Base-by-base conservation (phyloP, 1,139 yeast species). In the Suhomyces anneliseae region DNA sequence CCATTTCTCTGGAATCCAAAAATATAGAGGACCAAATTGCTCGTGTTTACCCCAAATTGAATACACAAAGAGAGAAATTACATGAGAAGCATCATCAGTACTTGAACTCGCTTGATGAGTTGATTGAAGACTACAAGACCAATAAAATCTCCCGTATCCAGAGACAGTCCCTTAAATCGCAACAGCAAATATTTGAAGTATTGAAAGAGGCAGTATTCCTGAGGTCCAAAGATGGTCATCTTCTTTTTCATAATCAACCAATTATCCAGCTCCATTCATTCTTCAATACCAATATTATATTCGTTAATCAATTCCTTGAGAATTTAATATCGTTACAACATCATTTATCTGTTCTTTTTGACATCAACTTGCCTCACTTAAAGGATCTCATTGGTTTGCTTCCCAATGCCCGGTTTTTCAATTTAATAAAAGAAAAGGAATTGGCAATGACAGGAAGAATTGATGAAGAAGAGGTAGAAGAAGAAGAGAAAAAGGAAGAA, bases 261-360 rank as follows among this genome's bases (percentile, higher is more conserved):
- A 58, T 74, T 0, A 54, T 73, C 11, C 58, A 56, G 26, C 50
- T 74, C 6, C 54, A 60, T 3, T 58, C 65, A 26, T 69, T 74
- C 48, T 58, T 70, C 31, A 57, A 57, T 6, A 61, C 64, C 45
- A 69, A 64, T 46, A 51, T 75, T 11, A 55, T 62, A 7, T 60
- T 58, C 6, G 59, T 75, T 32, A 76, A 75, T 51, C 72, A 67
- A 42, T 74, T 71, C 47, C 58, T 76, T 31, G 80, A 75, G 52
- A 68, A 71, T 49, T 48, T 73, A 38, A 72, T 76, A 15, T 54
- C 50, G 11, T 53, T 73, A n/a, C 79, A 73, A 51, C 42, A 52
- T 6, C 65, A 64, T 10, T 49, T 75, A 8, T 45, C 58, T 2
- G 55, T 54, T 1, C 46, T 74, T 9, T 67, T 74, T 49, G 54